A percentile compares a stretch with the other conserved stretches of the same genome.
phyloP scores from a whole-genome alignment of 805 yeast genomes.

The Metschnikowia arizonensis region DNA sequence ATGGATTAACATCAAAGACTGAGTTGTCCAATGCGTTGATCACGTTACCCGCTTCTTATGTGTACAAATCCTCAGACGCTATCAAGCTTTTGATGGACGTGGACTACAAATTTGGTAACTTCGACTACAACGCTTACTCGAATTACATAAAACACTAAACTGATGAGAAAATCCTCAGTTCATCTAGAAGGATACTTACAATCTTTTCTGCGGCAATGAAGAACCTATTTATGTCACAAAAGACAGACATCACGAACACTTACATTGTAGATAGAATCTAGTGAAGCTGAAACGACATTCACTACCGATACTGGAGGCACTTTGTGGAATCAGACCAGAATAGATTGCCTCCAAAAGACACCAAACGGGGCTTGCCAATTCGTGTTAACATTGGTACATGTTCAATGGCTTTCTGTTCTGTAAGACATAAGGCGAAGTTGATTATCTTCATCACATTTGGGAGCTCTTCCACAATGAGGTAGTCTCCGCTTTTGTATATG shows the following conservation, averaged over 20 bases:
- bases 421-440: slow-evolving; percentile 1
- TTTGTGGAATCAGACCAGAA: slow-evolving; percentile 4
- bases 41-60: slow-evolving; percentile 41
- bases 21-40: slow-evolving; percentile 37
- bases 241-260: not conserved
- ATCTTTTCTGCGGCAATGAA: slow-evolving; percentile 1
- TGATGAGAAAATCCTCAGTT: not conserved
- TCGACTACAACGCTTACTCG: slow-evolving; percentile 47
- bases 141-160: slow-evolving; percentile 27
- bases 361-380: slow-evolving; percentile 3
- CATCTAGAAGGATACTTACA: not conserved
- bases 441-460: slow-evolving; percentile 6
- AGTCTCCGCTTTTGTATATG: slow-evolving; percentile 5
- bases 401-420: not conserved
- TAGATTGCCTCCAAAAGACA: not conserved
- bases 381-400: not conserved
- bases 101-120: slow-evolving; percentile 57
- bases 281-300: not conserved
- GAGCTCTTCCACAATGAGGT: slow-evolving; percentile 15
- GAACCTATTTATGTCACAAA: slow-evolving; percentile 1
- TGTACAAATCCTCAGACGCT: slow-evolving; percentile 57
- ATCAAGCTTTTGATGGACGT: slow-evolving; percentile 59
- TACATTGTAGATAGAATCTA: not conserved
- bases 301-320: not conserved
- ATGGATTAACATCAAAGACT: slow-evolving; percentile 24